These are phyloP conservation scores for Tulasnella sp. DNA, from an alignment of 768 basidiomycete species.

Conservation along the genomic window DNA sequence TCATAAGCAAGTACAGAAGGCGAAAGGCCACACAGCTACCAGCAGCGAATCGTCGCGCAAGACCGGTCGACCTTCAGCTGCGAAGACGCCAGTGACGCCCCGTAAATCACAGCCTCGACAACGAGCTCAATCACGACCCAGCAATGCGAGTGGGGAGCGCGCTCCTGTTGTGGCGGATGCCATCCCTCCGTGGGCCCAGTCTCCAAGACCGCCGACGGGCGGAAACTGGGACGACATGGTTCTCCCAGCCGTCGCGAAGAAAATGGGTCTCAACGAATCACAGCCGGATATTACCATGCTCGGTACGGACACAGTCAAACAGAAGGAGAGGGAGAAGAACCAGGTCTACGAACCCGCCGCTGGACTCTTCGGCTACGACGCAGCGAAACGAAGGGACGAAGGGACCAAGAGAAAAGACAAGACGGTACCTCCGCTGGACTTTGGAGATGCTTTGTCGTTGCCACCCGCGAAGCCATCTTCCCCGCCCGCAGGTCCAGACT, in stretches of 20 bases:
- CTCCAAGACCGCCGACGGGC: constrained; percentile 39
- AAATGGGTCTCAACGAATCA: constrained; percentile 69
- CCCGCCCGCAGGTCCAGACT: not conserved
- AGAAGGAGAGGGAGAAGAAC: not conserved
- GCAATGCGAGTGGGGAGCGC: constrained; percentile 13
- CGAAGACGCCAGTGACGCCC: not conserved
- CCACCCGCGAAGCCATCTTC: constrained; percentile 38
- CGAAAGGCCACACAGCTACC: not conserved
- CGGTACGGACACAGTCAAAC: constrained; percentile 34
- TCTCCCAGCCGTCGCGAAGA: constrained; percentile 76
- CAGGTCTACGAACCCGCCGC: constrained; percentile 46
- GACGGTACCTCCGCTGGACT: constrained; percentile 31
- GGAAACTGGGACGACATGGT: constrained; percentile 91
- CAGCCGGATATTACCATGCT: constrained; percentile 55
- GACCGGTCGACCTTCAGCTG: constrained; percentile 22
- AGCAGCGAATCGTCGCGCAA: not conserved
- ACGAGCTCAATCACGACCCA: constrained; percentile 26
- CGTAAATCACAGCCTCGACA: constrained; percentile 19
- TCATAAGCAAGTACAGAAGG: not conserved
- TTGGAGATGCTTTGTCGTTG: constrained; percentile 32
- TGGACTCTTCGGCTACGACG: constrained; percentile 77
- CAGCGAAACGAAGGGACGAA: constrained; percentile 46
- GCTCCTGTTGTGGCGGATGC: constrained; percentile 53
- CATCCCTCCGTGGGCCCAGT: constrained; percentile 74
- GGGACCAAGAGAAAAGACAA: constrained; percentile 40